phyloP scores from a whole-genome alignment of 371 early-diverging fungal genomes.

The Mortierella sp. region DNA sequence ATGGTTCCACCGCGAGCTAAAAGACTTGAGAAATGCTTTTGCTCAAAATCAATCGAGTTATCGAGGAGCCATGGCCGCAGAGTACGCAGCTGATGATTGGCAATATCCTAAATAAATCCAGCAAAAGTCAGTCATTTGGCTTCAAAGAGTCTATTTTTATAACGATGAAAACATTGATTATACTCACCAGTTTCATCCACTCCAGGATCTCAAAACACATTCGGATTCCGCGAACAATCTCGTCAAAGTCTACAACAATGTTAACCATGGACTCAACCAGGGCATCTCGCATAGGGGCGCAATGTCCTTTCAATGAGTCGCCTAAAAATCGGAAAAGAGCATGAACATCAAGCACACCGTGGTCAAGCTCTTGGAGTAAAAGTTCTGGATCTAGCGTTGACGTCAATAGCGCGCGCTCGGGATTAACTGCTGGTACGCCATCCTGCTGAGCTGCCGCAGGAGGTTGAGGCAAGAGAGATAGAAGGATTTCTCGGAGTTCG shows the following conservation, averaged over 20 bases:
- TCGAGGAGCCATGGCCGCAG: constrained; percentile 69
- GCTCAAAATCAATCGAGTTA: constrained; percentile 66
- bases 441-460: constrained; percentile 20
- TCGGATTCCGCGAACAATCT: constrained; percentile 67
- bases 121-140: constrained; percentile 33
- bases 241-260: constrained; percentile 43
- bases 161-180: not conserved
- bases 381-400: constrained; percentile 59
- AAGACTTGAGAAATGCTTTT: constrained; percentile 71
- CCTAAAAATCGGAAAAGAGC: constrained; percentile 67
- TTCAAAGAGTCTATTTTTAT: not conserved
- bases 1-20: constrained; percentile 54
- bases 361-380: constrained; percentile 61
- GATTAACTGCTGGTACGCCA: constrained; percentile 17
- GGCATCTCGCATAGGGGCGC: constrained; percentile 56
- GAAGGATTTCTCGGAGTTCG: constrained; percentile 70
- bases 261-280: constrained; percentile 52
- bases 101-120: constrained; percentile 65
- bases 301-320: constrained; percentile 67
- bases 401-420: constrained; percentile 30
- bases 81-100: constrained; percentile 74
- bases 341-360: constrained; percentile 61
- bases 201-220: constrained; percentile 77
- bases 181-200: constrained; percentile 77
- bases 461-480: constrained; percentile 64